phyloP scores from a whole-genome alignment of 495 filamentous ascomycete genomes.

The Cetradonia linearis region DNA sequence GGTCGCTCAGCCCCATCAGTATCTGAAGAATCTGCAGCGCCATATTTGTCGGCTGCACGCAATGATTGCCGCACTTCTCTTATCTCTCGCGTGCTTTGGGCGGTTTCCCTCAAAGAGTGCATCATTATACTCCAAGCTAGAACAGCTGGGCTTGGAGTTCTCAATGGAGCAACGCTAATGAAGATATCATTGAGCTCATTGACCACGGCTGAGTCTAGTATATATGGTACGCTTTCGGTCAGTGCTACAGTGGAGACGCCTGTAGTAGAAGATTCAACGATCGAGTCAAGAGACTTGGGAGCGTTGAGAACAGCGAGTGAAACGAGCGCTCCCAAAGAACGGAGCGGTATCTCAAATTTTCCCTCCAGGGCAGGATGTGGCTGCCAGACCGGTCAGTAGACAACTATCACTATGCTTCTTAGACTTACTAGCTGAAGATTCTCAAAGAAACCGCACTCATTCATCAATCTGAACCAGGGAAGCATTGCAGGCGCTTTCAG shows the following conservation, averaged over 20 bases:
- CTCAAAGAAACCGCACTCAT: constrained; percentile 53
- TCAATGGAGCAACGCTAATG: constrained; percentile 41
- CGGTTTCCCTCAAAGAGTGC: constrained; percentile 53
- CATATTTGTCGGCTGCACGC: constrained; percentile 43
- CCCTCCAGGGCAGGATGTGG: constrained; percentile 35
- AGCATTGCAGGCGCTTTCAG: constrained; percentile 50
- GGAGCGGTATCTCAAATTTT: constrained; percentile 49
- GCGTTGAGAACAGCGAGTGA: constrained; percentile 67
- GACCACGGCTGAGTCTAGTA: constrained; percentile 51
- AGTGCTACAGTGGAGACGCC: constrained; percentile 22
- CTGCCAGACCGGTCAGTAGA: constrained; percentile 31
- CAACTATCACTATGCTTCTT: not conserved
- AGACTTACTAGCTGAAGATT: constrained; percentile 43
- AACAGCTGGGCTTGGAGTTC: constrained; percentile 52
- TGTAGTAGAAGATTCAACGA: constrained; percentile 26
- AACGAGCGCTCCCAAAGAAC: constrained; percentile 56
- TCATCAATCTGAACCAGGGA: constrained; percentile 66
- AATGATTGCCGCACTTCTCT: constrained; percentile 54
- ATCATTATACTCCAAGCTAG: constrained; percentile 71
- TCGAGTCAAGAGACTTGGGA: constrained; percentile 32
- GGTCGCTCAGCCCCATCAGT: constrained; percentile 24
- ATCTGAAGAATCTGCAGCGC: constrained; percentile 24
- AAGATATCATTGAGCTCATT: constrained; percentile 53
- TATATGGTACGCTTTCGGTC: constrained; percentile 43
- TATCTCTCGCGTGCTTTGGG: constrained; percentile 45